Evolutionary conservation across 202 grass and related monocot species (phyloP).

Genomic region (Carex sylvatica): DNA sequence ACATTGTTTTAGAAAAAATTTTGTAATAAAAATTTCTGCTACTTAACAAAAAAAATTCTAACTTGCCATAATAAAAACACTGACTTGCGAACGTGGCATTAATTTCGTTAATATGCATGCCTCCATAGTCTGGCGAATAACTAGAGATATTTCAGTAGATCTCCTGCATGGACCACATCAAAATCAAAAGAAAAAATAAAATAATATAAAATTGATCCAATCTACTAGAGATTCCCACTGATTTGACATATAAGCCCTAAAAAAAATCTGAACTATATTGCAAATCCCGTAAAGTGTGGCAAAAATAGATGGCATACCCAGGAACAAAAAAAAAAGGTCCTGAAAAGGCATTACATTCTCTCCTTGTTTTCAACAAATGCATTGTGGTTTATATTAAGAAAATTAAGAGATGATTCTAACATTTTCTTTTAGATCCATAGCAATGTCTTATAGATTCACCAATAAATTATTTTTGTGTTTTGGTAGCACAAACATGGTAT

Average conservation of each 20-base stretch:
- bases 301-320: not conserved
- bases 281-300: not conserved
- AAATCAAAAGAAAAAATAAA: not conserved
- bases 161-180: not conserved
- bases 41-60: not conserved
- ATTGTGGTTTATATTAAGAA: not conserved
- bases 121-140: conserved; percentile 97
- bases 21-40: not conserved
- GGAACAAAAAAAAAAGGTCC: not conserved
- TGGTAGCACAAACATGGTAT: not conserved
- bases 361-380: not conserved
- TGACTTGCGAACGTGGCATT: conserved; percentile 85
- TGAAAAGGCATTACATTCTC: not conserved
- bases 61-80: conserved; percentile 15
- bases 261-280: not conserved
- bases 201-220: not conserved
- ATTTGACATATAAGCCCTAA: not conserved
- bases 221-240: not conserved
- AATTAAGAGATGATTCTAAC: not conserved
- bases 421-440: not conserved
- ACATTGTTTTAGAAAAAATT: not conserved
- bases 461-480: not conserved
- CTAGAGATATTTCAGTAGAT: conserved; percentile 43
- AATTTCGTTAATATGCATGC: conserved; percentile 79
- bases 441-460: not conserved